phyloP scores from a whole-genome alignment of 257 asterid species.

The Nicotiana undulata region DNA sequence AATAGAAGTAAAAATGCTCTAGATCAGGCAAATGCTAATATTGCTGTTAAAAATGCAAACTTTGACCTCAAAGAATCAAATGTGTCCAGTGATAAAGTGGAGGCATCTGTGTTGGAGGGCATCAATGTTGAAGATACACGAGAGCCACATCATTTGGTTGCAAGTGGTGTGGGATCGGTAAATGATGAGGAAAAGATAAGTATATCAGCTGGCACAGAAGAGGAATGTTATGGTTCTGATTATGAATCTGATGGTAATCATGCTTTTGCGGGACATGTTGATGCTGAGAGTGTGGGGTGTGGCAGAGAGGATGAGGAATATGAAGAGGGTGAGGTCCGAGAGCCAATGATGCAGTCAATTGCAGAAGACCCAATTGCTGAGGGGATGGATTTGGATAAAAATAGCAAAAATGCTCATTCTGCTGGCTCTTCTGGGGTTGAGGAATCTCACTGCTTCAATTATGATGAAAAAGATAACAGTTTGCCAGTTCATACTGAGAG shows the following conservation, averaged over 20 bases:
- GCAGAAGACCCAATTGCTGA: conserved; percentile 24
- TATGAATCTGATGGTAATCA: conserved; percentile 42
- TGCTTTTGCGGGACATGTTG: conserved; percentile 19
- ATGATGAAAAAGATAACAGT: conserved; percentile 19
- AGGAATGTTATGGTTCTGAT: conserved; percentile 48
- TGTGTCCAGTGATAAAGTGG: conserved; percentile 15
- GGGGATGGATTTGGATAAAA: conserved; percentile 18
- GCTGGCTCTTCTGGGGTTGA: conserved; percentile 21
- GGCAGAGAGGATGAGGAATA: conserved; percentile 60
- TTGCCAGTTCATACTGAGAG: conserved; percentile 20
- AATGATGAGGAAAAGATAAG: conserved; percentile 43
- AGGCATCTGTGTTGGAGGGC: conserved; percentile 9
- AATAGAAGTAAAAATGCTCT: conserved; percentile 10
- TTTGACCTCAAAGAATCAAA: conserved; percentile 20
- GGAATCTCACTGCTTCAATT: conserved; percentile 12
- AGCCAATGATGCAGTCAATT: conserved; percentile 27
- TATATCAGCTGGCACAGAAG: conserved; percentile 42
- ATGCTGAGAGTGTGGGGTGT: conserved; percentile 11
- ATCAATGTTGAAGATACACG: conserved; percentile 25
- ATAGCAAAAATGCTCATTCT: conserved; percentile 17
- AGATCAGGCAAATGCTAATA: conserved; percentile 22
- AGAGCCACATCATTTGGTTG: conserved; percentile 19
- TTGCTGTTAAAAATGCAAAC: conserved; percentile 18
- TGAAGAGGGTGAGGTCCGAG: conserved; percentile 93
- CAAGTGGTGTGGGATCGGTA: conserved; percentile 27